Conservation (phyloP, 1,284 basidiomycete species). For the Sanghuangporus baumii region DNA sequence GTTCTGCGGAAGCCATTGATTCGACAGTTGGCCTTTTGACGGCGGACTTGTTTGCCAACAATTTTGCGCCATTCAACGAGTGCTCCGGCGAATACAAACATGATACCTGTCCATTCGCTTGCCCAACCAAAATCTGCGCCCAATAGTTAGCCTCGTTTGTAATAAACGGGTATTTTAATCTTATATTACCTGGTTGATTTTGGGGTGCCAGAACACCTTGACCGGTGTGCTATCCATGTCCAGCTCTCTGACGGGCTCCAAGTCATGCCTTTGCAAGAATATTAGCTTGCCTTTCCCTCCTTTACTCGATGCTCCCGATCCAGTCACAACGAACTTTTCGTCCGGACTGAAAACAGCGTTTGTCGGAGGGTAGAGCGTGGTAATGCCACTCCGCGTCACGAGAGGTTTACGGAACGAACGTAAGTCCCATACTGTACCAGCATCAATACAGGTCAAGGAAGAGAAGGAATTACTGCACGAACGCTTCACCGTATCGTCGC, state of each 20-base stretch:
- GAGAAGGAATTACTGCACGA: constrained; percentile 31
- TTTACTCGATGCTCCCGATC: constrained; percentile 60
- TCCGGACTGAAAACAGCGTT: constrained; percentile 93
- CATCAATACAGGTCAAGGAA: constrained; percentile 18
- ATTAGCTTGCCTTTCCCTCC: constrained; percentile 67
- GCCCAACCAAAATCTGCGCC: constrained; percentile 72
- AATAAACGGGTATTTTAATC: neutral
- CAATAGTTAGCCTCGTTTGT: constrained; percentile 1
- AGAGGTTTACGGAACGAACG: constrained; percentile 85
- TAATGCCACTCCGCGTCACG: constrained; percentile 53
- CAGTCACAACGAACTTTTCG: constrained; percentile 82
- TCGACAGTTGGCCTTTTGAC: constrained; percentile 69
- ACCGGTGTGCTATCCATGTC: constrained; percentile 78
- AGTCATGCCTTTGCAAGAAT: constrained; percentile 63
- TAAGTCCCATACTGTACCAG: constrained; percentile 83
- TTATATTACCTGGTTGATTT: constrained; percentile 84
- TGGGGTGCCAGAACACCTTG: constrained; percentile 89
- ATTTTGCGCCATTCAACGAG: constrained; percentile 88
- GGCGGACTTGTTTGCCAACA: constrained; percentile 75
- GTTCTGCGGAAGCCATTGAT: constrained; percentile 75
- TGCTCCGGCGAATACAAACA: constrained; percentile 87
- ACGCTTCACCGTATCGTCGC: constrained; percentile 94
- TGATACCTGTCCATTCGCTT: constrained; percentile 83
- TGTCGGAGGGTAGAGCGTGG: constrained; percentile 84
- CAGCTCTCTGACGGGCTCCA: constrained; percentile 61